phyloP scores from a whole-genome alignment of 2,329 filamentous ascomycete genomes.

The Paraconiothyrium sp. region DNA sequence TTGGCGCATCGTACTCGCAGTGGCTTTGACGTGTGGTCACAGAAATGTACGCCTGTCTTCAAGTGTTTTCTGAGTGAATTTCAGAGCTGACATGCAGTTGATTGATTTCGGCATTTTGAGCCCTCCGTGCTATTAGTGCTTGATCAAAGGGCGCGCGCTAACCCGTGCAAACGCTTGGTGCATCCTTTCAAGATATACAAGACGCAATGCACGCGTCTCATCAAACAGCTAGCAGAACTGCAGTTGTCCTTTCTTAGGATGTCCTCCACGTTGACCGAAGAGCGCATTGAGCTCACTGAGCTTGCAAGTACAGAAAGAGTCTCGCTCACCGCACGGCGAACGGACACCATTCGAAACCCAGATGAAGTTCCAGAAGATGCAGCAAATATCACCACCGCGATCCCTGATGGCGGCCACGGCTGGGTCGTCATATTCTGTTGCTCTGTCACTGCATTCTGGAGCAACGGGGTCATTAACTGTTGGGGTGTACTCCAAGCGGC shows the following conservation, averaged over 20 bases:
- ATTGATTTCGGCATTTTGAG: background rate
- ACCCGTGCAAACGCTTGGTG: background rate
- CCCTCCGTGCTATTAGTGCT: background rate
- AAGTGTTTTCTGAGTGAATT: too few species aligned
- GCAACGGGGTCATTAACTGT: constrained; percentile 64
- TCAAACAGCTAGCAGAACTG: background rate
- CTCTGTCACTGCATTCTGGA: constrained; percentile 60
- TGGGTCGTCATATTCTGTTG: constrained; percentile 61
- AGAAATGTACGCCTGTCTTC: too few species aligned
- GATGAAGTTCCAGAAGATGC: constrained; percentile 26
- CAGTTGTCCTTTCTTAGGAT: constrained; percentile 1
- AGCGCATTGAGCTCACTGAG: constrained; percentile 27
- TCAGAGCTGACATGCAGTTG: too few species aligned
- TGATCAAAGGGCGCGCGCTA: constrained; percentile 11
- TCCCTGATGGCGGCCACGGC: constrained; percentile 66
- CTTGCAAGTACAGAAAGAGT: constrained; percentile 3
- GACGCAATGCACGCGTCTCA: background rate
- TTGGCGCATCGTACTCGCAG: too few species aligned
- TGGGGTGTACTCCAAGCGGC: constrained; percentile 71
- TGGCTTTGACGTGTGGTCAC: too few species aligned
- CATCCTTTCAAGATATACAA: background rate
- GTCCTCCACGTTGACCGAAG: constrained; percentile 23
- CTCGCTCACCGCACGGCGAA: background rate
- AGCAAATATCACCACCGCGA: constrained; percentile 31
- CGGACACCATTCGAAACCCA: background rate